Evolutionary conservation across 805 yeast genomes (phyloP).

Genomic region (Sugiyamaella mastotermitis): DNA sequence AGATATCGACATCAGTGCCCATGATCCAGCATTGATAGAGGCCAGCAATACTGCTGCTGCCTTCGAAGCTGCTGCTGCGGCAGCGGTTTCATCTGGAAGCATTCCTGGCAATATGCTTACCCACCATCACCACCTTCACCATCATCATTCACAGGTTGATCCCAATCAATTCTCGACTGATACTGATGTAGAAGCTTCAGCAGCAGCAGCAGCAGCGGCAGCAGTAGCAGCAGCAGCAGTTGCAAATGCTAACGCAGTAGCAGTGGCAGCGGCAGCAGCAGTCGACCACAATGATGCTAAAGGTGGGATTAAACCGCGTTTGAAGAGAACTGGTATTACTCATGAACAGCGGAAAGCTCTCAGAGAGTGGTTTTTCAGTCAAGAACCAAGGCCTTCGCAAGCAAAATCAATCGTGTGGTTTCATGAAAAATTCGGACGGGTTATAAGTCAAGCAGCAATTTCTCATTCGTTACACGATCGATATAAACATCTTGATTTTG

Average conservation of each 20-base stretch:
- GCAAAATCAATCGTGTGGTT: constrained; percentile 9
- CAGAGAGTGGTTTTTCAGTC: constrained; percentile 9
- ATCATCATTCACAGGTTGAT: neutral
- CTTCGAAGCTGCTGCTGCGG: neutral
- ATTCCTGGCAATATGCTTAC: neutral
- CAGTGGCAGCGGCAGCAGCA: neutral
- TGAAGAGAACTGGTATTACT: constrained; percentile 9
- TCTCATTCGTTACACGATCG: constrained; percentile 10
- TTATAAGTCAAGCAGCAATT: constrained; percentile 8
- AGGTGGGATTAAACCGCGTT: constrained; percentile 1
- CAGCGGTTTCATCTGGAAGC: neutral
- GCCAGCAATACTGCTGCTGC: constrained; percentile 1
- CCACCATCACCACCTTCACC: neutral
- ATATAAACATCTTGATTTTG: constrained; percentile 9
- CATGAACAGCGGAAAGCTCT: constrained; percentile 11
- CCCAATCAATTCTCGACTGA: neutral
- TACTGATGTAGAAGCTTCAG: neutral
- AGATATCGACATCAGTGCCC: no score
- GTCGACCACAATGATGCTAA: neutral
- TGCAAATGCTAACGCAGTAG: neutral
- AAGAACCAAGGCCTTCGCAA: constrained; percentile 8
- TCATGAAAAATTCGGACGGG: constrained; percentile 3
- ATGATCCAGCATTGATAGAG: constrained; percentile 2
- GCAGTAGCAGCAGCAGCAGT: constrained; percentile 2
- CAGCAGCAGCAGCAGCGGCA: neutral